phyloP scores from a whole-genome alignment of 2,329 filamentous ascomycete genomes.

The Fusarium sp. region DNA sequence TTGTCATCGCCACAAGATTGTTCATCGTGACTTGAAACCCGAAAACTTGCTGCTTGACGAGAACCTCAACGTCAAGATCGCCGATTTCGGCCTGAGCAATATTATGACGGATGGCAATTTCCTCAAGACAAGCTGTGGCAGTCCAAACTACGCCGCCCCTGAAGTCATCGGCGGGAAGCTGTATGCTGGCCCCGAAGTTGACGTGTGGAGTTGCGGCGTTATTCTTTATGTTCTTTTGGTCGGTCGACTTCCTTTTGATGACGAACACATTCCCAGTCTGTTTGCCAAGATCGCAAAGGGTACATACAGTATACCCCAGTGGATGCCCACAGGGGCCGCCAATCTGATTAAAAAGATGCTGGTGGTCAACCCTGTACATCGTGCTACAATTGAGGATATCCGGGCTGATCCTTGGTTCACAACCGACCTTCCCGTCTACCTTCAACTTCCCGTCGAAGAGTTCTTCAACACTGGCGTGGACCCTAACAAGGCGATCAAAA shows the following conservation, averaged over 20 bases:
- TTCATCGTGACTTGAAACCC: slow-evolving; percentile 96
- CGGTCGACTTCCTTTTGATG: slow-evolving; percentile 91
- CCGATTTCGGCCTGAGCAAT: slow-evolving; percentile 97
- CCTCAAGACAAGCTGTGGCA: slow-evolving; percentile 97
- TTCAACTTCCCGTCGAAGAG: slow-evolving; percentile 88
- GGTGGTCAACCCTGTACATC: slow-evolving; percentile 92
- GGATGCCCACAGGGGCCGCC: slow-evolving; percentile 87
- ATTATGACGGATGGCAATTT: slow-evolving; percentile 99
- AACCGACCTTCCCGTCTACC: slow-evolving; percentile 85
- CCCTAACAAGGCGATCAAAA: slow-evolving; percentile 89
- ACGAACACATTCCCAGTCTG: slow-evolving; percentile 96
- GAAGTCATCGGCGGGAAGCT: slow-evolving; percentile 98
- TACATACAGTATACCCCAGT: slow-evolving; percentile 90
- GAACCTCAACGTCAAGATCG: slow-evolving; percentile 98
- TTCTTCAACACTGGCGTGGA: slow-evolving; percentile 95
- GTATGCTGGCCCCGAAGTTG: slow-evolving; percentile 96
- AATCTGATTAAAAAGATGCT: slow-evolving; percentile 92
- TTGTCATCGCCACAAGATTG: slow-evolving; percentile 98
- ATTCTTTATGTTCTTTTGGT: slow-evolving; percentile 88
- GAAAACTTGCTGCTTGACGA: slow-evolving; percentile 97
- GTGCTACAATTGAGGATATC: slow-evolving; percentile 94
- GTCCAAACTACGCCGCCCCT: slow-evolving; percentile 96
- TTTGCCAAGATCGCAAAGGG: slow-evolving; percentile 98
- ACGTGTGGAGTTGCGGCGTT: slow-evolving; percentile 97
- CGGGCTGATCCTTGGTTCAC: slow-evolving; percentile 94